These are phyloP conservation scores for Pistacia atlantica DNA, from an alignment of 345 rosid species.

Conservation along the genomic window DNA sequence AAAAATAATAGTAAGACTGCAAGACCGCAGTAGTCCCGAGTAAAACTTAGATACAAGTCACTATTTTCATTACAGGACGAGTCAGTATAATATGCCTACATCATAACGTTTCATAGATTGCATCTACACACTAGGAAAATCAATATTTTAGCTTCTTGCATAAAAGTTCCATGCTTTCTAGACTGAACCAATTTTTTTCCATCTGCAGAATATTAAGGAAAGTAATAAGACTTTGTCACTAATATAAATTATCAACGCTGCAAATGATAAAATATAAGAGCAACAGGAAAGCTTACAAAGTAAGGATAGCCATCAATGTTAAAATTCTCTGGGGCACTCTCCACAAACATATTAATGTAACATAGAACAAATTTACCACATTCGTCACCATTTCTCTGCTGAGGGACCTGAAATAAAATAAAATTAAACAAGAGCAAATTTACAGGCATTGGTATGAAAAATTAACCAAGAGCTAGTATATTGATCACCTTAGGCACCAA, in stretches of 20 bases:
- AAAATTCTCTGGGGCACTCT: conserved; percentile 53
- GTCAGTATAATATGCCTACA: not conserved
- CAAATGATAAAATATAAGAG: not conserved
- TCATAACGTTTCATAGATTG: not conserved
- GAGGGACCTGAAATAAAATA: conserved; percentile 61
- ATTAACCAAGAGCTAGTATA: conserved; percentile 5
- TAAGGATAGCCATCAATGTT: conserved; percentile 40
- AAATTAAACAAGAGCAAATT: not conserved
- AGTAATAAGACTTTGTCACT: not conserved
- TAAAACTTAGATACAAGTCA: not conserved
- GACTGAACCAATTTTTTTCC: conserved; percentile 64
- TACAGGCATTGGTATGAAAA: not conserved
- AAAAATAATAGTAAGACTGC: not conserved
- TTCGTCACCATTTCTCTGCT: conserved; percentile 62
- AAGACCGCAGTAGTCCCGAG: not conserved
- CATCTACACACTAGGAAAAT: not conserved
- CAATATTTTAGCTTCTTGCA: conserved; percentile 32
- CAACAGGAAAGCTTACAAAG: conserved; percentile 47
- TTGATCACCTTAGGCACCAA: conserved; percentile 55
- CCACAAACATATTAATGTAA: conserved; percentile 60
- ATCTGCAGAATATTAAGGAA: conserved; percentile 41
- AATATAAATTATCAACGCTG: not conserved
- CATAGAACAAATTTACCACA: conserved; percentile 77
- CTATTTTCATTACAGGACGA: not conserved
- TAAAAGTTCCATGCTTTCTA: conserved; percentile 41